phyloP scores from a whole-genome alignment of 306 rosid species.

The Cucurbita argyrosperma region DNA sequence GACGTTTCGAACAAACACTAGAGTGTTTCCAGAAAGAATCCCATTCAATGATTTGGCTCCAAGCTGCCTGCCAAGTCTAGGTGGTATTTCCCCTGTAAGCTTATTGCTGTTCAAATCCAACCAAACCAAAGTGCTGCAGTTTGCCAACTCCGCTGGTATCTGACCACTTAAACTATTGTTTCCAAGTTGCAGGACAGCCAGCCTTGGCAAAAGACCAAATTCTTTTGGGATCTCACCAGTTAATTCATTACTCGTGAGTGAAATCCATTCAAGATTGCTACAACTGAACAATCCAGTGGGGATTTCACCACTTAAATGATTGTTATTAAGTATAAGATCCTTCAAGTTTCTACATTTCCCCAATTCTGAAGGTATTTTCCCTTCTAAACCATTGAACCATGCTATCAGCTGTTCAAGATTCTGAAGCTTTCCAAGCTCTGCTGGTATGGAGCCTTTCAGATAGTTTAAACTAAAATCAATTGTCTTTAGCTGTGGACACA shows the following conservation, averaged over 20 bases:
- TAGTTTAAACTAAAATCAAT: slow-evolving; percentile 80
- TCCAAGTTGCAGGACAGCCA: slow-evolving; percentile 90
- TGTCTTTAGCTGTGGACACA: slow-evolving; percentile 63
- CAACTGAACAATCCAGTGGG: slow-evolving; percentile 68
- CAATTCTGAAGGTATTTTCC: slow-evolving; percentile 70
- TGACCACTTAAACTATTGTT: slow-evolving; percentile 72
- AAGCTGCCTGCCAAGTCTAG: slow-evolving; percentile 78
- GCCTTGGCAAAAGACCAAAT: slow-evolving; percentile 64
- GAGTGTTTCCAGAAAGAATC: slow-evolving; percentile 71
- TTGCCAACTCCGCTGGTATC: slow-evolving; percentile 71
- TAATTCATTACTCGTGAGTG: slow-evolving; percentile 71
- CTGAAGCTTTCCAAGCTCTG: slow-evolving; percentile 74
- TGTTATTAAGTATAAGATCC: slow-evolving; percentile 82
- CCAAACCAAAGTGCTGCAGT: slow-evolving; percentile 93
- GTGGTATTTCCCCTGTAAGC: slow-evolving; percentile 90
- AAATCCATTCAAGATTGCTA: slow-evolving; percentile 86
- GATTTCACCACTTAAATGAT: slow-evolving; percentile 51
- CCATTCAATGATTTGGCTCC: slow-evolving; percentile 76
- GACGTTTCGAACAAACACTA: slow-evolving; percentile 81
- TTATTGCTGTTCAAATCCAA: slow-evolving; percentile 94
- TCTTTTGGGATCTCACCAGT: slow-evolving; percentile 57
- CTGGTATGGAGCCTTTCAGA: slow-evolving; percentile 75
- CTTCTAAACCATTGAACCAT: slow-evolving; percentile 86
- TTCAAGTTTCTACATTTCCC: slow-evolving; percentile 73
- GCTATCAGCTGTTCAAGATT: slow-evolving; percentile 81